Percentiles rank a stretch among this genome's conserved stretches.
Evolutionary conservation across 2,329 filamentous ascomycete genomes (phyloP).

Genomic region (Alternaria solani): DNA sequence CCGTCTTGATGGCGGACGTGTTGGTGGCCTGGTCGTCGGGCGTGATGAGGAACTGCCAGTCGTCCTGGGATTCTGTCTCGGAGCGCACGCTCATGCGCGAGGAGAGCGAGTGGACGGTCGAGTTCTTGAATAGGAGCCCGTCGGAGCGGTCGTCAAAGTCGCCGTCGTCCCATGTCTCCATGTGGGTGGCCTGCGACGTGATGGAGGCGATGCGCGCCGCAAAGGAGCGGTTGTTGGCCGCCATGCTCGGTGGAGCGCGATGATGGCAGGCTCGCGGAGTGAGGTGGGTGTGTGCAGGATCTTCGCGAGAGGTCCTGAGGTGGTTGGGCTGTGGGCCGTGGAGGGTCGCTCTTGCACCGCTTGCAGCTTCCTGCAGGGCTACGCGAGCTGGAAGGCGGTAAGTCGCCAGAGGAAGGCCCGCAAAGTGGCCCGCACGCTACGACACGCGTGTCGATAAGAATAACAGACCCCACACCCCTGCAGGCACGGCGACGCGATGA

Average conservation of each 20-base stretch:
- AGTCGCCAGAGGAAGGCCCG: conserved; percentile 9
- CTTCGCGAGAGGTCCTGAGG: conserved; percentile 10
- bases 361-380: conserved; percentile 16
- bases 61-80: conserved; percentile 79
- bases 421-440: conserved; percentile 10
- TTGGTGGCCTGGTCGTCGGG: conserved; percentile 86
- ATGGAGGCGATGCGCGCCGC: conserved; percentile 57
- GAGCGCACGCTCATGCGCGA: conserved; percentile 85
- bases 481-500: conserved; percentile 2
- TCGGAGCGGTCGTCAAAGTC: conserved; percentile 54
- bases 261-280: conserved; percentile 28
- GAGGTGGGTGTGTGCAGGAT: conserved; percentile 18
- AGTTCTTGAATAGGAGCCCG: conserved; percentile 76
- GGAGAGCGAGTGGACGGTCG: conserved; percentile 77
- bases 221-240: conserved; percentile 48
- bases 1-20: conserved; percentile 78
- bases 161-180: conserved; percentile 72
- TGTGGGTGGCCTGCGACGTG: conserved; percentile 61
- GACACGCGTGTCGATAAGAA: conserved; percentile 9
- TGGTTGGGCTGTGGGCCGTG: conserved; percentile 16
- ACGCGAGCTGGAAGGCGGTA: conserved; percentile 17
- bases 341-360: conserved; percentile 11
- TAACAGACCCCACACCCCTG: neutral
- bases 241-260: conserved; percentile 33
- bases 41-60: conserved; percentile 85